Evolutionary conservation across 2,329 filamentous ascomycete genomes (phyloP), one percentile per base, ranked within the genome.

Genomic region (Saccharata proteae): DNA sequence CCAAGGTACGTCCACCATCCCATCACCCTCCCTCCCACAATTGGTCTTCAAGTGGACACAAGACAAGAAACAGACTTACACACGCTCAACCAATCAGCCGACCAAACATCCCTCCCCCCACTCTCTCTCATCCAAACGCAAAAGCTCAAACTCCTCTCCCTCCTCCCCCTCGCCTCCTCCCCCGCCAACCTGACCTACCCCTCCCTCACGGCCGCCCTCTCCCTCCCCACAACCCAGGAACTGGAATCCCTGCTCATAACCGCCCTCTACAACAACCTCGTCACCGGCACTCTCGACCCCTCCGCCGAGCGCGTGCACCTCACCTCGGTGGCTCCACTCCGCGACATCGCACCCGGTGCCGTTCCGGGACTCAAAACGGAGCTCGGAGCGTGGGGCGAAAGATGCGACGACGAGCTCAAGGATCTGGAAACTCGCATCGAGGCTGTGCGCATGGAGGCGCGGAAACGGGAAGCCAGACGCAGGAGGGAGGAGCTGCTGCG

Each of bases 91-190:
- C 45, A 35, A 30, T 42, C 52, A 64, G 61, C 56, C 42, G 64
- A 60, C 9, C 51, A 43, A 27, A 30, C 59, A n/a, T 48, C 54
- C 40, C 75, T 94, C 3, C 90, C 88, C 3, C 39, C 65, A 6
- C 73, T 98, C 29, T 78, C 70, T 50, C 67, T 73, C 1, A 64
- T 71, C 32, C 90, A 98, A 61, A 61, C 67, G 25, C 69, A 77
- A 40, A 98, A 98, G 61, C 80, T 98, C 25, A 80, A 84, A 32
- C 83, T 94, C 49, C 78, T 98, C 22, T 84, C 85, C 13, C 74
- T 98, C 38, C 69, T 98, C 26, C 79, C 82, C 0, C 74, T 94
- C 38, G 78, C 83, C 36, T 70, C 74, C 38, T 71, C 78, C 40
- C 72, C 74, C 47, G 38, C 43, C 13, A 59, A 59, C 22, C 74